These are phyloP conservation scores for Tritrichomonas musculus DNA, from an alignment of 208 protist species.

Conservation along the genomic window DNA sequence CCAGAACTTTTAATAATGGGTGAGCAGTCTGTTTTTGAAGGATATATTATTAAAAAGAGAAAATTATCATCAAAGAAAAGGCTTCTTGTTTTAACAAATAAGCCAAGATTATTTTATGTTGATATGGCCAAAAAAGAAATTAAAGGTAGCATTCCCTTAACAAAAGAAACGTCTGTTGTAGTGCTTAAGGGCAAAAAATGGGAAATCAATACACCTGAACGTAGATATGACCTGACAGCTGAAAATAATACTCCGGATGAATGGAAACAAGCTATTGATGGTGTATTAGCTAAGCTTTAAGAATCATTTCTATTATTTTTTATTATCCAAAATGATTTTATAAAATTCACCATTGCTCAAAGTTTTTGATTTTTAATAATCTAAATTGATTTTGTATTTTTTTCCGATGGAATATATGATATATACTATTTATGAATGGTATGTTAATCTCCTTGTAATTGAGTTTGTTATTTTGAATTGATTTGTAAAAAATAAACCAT, in stretches of 20 bases:
- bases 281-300: neutral
- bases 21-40: neutral
- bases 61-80: neutral
- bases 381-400: too few species aligned
- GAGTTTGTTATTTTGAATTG: too few species aligned
- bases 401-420: too few species aligned
- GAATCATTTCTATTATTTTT: too few species aligned
- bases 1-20: neutral
- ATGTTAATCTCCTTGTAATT: too few species aligned
- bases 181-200: neutral
- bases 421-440: too few species aligned
- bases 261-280: neutral
- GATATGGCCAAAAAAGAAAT: neutral
- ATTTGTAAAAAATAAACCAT: too few species aligned
- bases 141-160: neutral
- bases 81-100: neutral
- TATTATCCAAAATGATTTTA: too few species aligned
- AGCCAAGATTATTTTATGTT: neutral
- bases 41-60: neutral
- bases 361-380: too few species aligned
- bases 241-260: neutral
- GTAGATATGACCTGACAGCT: neutral
- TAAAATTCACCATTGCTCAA: too few species aligned
- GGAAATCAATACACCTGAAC: neutral
- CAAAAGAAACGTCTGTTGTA: neutral